These are phyloP conservation scores for Odonthalia washingtoniensis DNA, from an alignment of 31 red algal genomes.

Conservation along the genomic window DNA sequence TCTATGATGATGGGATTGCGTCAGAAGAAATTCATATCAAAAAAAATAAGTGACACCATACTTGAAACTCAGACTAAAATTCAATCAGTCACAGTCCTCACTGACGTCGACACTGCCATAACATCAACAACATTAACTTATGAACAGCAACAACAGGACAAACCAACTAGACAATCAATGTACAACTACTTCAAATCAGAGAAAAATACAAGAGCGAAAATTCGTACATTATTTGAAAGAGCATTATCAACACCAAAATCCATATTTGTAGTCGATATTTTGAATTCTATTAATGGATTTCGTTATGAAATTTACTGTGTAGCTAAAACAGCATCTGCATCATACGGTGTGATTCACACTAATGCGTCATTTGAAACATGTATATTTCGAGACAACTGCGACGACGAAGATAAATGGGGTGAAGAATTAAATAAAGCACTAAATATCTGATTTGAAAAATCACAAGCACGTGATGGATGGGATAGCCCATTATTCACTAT, in stretches of 20 bases:
- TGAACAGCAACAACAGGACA: too few species aligned
- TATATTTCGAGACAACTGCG: constrained; percentile 33
- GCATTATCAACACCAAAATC: constrained; percentile 33
- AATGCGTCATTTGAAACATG: constrained; percentile 17
- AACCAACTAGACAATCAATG: constrained; percentile 43
- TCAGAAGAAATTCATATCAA: too few species aligned
- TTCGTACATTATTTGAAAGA: constrained; percentile 58
- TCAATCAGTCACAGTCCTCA: too few species aligned
- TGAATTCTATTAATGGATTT: constrained; percentile 89
- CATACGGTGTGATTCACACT: constrained; percentile 61
- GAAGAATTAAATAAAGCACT: constrained; percentile 27
- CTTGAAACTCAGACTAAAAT: too few species aligned
- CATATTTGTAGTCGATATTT: constrained; percentile 62
- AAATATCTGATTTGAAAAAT: constrained; percentile 53
- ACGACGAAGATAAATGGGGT: constrained; percentile 54
- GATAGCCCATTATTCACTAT: constrained; percentile 49
- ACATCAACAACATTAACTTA: too few species aligned
- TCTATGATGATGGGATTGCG: too few species aligned
- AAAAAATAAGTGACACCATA: too few species aligned
- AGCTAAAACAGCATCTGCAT: constrained; percentile 63
- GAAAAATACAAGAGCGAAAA: constrained; percentile 59
- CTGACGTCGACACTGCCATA: too few species aligned
- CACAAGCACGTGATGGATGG: constrained; percentile 41
- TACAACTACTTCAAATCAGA: constrained; percentile 54
- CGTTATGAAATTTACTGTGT: constrained; percentile 90